Base-by-base conservation (phyloP, 2,329 filamentous ascomycete species). In the Sporothrix sp. region DNA sequence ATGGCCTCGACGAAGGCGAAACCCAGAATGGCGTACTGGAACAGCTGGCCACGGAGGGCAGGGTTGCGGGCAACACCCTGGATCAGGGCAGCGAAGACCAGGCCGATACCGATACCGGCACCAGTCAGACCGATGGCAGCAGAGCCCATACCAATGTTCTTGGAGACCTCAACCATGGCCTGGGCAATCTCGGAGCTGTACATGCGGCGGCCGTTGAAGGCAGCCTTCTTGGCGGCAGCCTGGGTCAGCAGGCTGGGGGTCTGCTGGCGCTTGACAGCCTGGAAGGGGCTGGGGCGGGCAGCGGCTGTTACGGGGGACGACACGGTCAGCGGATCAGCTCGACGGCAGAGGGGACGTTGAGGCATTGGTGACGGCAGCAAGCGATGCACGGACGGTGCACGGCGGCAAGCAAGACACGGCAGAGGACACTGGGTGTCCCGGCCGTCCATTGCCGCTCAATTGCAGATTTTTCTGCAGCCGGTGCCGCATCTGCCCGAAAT, bases 21-120 rank as follows among this genome's bases (percentile, higher is more conserved):
- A 67, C 76, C 77, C 63, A 81, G 67, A 70, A 80, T 76, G 70
- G 77, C 77, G 70, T 80, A 80, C 58, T 73, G 72, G 74, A 81
- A 95, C 68, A 95, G 87, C 82, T 94, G 88, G 71, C 87, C 87
- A 77, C 87, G 85, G 76, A 94, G 86, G 68, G 85, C 85, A 68
- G 87, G 87, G 86, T 95, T 95, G 78, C 87, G 87, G 78, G 87
- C 86, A 71, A 93, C 87, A 76, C 82, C 82, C 74, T 86, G 83
- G 68, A 94, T 79, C 70, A 94, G 86, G 66, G 86, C 83, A 69
- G 85, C 87, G 82, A 94, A 94, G 69, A 94, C 87, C 69, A 91
- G 82, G 79, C 87, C 87, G 74, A 93, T 94, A 87, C 87, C 87
- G 72, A 93, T 87, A 88, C 87, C 85, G 68, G 86, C 85, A 84